Base-by-base conservation (phyloP, 2,329 filamentous ascomycete genomes). In the Sclerotinia glacialis region DNA sequence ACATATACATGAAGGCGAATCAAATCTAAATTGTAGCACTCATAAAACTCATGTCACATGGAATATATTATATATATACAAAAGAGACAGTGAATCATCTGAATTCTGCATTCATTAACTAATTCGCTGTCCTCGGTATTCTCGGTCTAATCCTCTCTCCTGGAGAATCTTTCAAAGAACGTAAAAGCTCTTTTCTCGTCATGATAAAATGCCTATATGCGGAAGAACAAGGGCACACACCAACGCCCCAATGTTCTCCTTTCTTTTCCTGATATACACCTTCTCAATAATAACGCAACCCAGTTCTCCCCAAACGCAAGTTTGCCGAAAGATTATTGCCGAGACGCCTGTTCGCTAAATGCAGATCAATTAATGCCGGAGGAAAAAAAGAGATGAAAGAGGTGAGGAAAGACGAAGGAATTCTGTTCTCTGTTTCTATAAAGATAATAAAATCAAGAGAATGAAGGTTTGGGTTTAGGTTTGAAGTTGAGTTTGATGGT, bases 281-380 rank as follows among this genome's bases (percentile, higher is more conserved):
- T 5, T 37, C 18, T 31, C n/a, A 9, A 49, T 21, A 49, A 49
- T 23, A 49, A 40, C 31, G 7, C 16, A 37, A 21, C 7, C 28
- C 28, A 26, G 42, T 21, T 40, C 21, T 37, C n/a, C 34, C 18
- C 9, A 44, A 59, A 42, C 61, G 52, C 26, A 52, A 62, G 50
- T 50, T 59, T 64, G 63, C 54, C 3, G n/a, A 44, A 61, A 54
- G 62, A 55, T 64, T 53, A 52, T 31, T 28, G 18, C 47, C 46
- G 47, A 44, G 52, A 69, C 71, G 69, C 72, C 71, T 61, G 71
- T 71, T 72, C 73, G 72, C 71, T 74, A 74, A 72, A 73, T 74
- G 67, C 71, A 66, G 26, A 47, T 40, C 37, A 28, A 44, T 23
- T 62, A 56, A 68, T 69, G 66, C 62, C 18, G 53, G 21, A 56